Base-by-base conservation (phyloP, 345 rosid genomes). In the Reutealis trisperma region DNA sequence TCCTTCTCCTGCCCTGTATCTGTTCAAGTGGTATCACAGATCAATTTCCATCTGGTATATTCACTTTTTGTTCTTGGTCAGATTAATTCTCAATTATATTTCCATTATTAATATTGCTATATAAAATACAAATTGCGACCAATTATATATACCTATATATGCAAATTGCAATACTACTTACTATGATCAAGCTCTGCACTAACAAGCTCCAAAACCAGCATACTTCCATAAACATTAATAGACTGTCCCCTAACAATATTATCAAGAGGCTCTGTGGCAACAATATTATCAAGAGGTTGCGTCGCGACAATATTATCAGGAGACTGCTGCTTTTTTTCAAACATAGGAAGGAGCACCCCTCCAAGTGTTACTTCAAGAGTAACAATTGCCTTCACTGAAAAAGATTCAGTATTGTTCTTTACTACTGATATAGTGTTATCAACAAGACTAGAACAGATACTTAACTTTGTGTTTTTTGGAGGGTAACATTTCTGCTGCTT, bases 1-100 rank as follows among this genome's bases (percentile, higher is more conserved):
- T 76, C 74, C 65, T 79, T 79, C 82, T 79, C 78, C 21, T 66
- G 27, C 6, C 74, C 78, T 18, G 78, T 61, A 1, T 69, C 82
- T 79, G 67, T n/a, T 4, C 34, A 41, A 51, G 19, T 27, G 30
- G 30, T 27, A 27, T 27, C 30, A 27, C 30, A 27, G 30, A 27
- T 27, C 30, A 27, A 27, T 27, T 27, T 27, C 1, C 30, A 27
- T 27, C 30, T 27, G 1, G 30, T 27, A 27, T 27, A 27, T 27
- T 27, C 30, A 27, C 1, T 27, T 27, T 27, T 27, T 27, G 30
- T 27, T 27, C 30, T 27, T 27, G 30, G 30, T 27, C 30, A 1
- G 30, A 27, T 27, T 27, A 1, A 27, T 27, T 27, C n/a, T n/a
- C n/a, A n/a, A n/a, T n/a, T n/a, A n/a, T n/a, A n/a, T n/a, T n/a